phyloP scores from a whole-genome alignment of 2,329 filamentous ascomycete genomes.

The Xylaria sp. region DNA sequence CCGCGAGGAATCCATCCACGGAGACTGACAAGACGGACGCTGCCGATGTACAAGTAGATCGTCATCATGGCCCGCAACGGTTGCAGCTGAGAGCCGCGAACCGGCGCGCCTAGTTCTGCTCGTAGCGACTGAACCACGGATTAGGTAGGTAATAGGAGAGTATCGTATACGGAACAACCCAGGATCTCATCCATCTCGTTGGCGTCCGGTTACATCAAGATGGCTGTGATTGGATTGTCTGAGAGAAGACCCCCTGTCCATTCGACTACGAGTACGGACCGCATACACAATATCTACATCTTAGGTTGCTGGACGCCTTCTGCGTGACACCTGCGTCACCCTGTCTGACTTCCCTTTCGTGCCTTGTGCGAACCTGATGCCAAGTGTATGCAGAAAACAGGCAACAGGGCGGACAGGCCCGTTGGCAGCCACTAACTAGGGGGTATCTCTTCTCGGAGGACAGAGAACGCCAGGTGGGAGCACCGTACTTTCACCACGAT shows the following conservation, averaged over 20 bases:
- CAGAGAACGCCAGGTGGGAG: not conserved
- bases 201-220: not conserved
- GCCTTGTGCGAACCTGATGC: not conserved
- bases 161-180: not conserved
- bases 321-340: not conserved
- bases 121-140: not conserved
- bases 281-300: not conserved
- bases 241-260: not conserved
- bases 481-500: not conserved
- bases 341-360: not conserved
- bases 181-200: not conserved
- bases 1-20: not conserved
- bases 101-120: not conserved
- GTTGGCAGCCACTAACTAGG: not conserved
- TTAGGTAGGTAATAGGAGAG: not conserved
- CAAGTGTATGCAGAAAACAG: not conserved
- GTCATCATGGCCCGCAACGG: slow-evolving; percentile 4
- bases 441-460: not conserved
- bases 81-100: not conserved
- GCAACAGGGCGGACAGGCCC: not conserved
- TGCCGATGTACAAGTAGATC: not conserved
- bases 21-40: not conserved
- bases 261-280: not conserved
- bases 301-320: not conserved
- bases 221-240: not conserved